These are phyloP conservation scores for Fusarium sp. DNA, from an alignment of 2,329 filamentous ascomycete species.

Conservation along the genomic window DNA sequence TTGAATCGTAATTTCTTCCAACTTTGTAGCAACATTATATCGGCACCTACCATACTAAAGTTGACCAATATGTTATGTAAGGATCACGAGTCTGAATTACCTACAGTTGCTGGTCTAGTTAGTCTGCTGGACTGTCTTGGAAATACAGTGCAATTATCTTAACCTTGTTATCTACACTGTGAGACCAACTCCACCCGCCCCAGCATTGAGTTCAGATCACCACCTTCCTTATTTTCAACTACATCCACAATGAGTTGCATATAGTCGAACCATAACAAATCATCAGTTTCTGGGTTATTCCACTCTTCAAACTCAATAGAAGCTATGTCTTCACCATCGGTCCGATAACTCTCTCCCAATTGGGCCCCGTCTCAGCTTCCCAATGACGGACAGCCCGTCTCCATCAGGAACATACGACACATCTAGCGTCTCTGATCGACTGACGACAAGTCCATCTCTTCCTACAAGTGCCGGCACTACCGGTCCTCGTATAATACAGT, in stretches of 20 bases:
- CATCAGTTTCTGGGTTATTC: neutral
- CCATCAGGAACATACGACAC: neutral
- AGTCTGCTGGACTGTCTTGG: neutral
- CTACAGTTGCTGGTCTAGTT: neutral
- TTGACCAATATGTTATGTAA: too few species aligned
- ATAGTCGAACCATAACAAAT: slow-evolving; percentile 3
- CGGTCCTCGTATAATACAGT: neutral
- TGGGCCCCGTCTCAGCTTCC: neutral
- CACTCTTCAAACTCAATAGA: neutral
- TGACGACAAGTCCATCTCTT: neutral
- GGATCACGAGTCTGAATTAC: neutral
- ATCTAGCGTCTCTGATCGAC: neutral
- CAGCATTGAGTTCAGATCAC: slow-evolving; percentile 36
- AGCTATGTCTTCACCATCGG: neutral
- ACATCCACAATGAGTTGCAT: slow-evolving; percentile 11
- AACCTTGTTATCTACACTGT: neutral
- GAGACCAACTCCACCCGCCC: slow-evolving; percentile 33
- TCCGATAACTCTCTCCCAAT: neutral
- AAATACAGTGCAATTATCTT: neutral
- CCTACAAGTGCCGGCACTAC: neutral
- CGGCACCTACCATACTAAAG: too few species aligned
- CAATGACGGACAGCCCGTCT: neutral
- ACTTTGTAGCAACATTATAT: neutral
- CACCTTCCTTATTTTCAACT: slow-evolving; percentile 31
- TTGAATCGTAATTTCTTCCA: rapidly evolving